Conservation (phyloP, 495 filamentous ascomycete species). For the Podospora bellae-mahoneyi region DNA sequence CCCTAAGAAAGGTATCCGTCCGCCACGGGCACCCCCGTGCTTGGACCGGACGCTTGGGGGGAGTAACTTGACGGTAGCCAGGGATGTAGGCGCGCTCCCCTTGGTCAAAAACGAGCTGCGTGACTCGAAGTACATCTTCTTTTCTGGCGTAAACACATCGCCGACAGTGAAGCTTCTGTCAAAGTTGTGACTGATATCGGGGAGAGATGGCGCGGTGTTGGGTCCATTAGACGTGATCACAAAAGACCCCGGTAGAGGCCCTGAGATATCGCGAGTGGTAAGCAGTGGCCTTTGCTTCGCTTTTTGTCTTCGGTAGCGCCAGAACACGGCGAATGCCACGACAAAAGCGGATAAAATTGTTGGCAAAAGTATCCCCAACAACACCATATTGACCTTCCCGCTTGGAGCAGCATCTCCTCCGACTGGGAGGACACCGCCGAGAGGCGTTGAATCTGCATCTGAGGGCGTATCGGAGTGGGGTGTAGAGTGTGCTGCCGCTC, state of each 20-base stretch:
- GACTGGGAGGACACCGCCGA: background rate
- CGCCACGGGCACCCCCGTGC: background rate
- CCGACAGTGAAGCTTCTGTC: constrained; percentile 23
- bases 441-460: background rate
- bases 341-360: constrained; percentile 17
- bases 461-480: constrained; percentile 7
- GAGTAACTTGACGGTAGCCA: constrained; percentile 8
- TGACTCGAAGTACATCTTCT: constrained; percentile 19
- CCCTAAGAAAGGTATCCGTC: constrained; percentile 4
- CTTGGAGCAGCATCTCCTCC: constrained; percentile 4
- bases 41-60: constrained; percentile 11
- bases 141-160: constrained; percentile 12
- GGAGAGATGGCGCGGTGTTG: constrained; percentile 9
- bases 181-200: constrained; percentile 22
- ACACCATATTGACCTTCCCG: constrained; percentile 18
- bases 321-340: constrained; percentile 21
- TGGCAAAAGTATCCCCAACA: constrained; percentile 25
- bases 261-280: constrained; percentile 39
- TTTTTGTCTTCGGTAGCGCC: constrained; percentile 27
- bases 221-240: constrained; percentile 22
- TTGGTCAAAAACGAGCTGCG: constrained; percentile 11
- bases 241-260: constrained; percentile 40
- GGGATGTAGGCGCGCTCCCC: constrained; percentile 8
- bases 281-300: constrained; percentile 12
- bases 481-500: constrained; percentile 32